Base-by-base conservation (phyloP, 495 filamentous ascomycete species). In the Penicillium desertorum region DNA sequence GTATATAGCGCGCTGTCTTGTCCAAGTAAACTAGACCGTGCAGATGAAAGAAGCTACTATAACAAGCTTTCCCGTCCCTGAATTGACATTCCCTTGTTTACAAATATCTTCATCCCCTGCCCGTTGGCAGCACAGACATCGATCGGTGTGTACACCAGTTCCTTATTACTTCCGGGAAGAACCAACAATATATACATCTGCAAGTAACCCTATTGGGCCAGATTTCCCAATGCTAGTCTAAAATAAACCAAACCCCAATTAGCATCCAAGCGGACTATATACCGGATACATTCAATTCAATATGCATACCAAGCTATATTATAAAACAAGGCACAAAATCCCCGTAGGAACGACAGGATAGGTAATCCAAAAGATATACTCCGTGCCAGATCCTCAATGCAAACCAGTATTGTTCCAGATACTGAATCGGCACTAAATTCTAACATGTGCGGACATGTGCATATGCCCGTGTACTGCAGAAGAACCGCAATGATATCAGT, bases 401-500 rank as follows among this genome's bases (percentile, higher is more conserved):
- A 23, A 23, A 44, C 3, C 41, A 20, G 10, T 9, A 11, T 44
- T 23, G 19, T 44, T 23, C 23, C 22, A 12, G 12, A 14, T 4
- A 25, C 2, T 23, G 22, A 25, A 45, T 39, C 11, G 22, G 12
- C 16, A 17, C 36, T n/a, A 6, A 14, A 45, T 25, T 44, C 22
- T 8, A 12, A 23, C 19, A 22, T 27, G 23, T 16, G 44, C 14
- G 14, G 22, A 29, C n/a, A 39, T 39, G 30, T 25, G 23, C 23
- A 27, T 27, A 46, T 46, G 14, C 45, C 45, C 29, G n/a, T 8
- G 11, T 48, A 47, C 45, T 47, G 45, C 17, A 32, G 45, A 45
- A 3, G 20, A 25, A n/a, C 44, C 5, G 45, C n/a, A 34, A 48
- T 48, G 45, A 48, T 48, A 48, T 48, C 45, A 32, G 45, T 48